Evolutionary conservation across 23 red algal species (phyloP).

Genomic region (Gracilaria gracilis): DNA sequence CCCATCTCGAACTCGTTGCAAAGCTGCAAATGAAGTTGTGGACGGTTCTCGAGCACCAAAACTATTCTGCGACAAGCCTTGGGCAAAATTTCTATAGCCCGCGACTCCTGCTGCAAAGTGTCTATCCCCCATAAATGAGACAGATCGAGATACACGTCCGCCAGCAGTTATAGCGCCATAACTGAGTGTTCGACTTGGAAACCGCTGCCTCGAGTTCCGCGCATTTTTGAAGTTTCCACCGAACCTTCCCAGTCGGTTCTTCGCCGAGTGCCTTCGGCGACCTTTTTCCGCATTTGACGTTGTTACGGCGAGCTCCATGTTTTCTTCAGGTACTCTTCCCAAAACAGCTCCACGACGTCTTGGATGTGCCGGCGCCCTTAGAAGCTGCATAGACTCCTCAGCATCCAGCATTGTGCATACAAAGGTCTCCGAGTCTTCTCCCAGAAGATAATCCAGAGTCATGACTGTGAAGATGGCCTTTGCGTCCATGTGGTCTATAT

Average conservation of each 20-base stretch:
- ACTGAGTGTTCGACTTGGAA: constrained; percentile 35
- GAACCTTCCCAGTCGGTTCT: background rate
- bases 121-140: constrained; percentile 53
- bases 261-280: background rate
- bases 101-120: background rate
- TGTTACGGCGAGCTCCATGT: constrained; percentile 33
- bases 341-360: constrained; percentile 70
- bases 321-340: constrained; percentile 29
- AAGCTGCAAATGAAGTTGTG: constrained; percentile 3
- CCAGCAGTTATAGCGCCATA: constrained; percentile 25
- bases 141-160: constrained; percentile 25
- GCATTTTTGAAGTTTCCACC: background rate
- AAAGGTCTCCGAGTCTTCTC: constrained; percentile 71
- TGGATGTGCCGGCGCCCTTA: constrained; percentile 70
- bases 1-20: background rate
- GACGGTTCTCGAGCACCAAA: constrained; percentile 17
- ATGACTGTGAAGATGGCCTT: constrained; percentile 86
- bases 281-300: background rate
- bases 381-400: constrained; percentile 87
- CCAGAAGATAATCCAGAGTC: constrained; percentile 82
- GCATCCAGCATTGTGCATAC: constrained; percentile 84
- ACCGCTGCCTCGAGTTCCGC: background rate
- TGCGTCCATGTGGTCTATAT: constrained; percentile 75
- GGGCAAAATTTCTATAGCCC: background rate
- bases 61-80: constrained; percentile 5